Evolutionary conservation across 148 eudicot genomes (phyloP), one percentile per base, ranked within the genome.

Genomic region (Drosera capensis): DNA sequence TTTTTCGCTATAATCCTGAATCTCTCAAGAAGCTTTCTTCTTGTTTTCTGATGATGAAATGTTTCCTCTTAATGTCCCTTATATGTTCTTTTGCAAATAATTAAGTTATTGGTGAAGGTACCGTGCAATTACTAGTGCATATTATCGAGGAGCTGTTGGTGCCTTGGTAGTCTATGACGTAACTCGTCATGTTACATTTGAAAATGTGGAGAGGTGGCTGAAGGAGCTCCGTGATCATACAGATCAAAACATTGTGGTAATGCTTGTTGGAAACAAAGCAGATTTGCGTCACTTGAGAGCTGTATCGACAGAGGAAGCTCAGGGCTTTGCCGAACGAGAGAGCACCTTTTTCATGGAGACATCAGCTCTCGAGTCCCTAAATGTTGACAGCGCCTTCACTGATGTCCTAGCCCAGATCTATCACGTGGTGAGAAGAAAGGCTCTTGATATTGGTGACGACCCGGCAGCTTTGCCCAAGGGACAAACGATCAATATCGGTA

Each of bases 231-330:
- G 90, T 1, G 86, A 67, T 18, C 86, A 85, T 56, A 85, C 95
- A 0, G 95, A 85, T 11, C 25, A 56, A 13, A 80, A 72, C 64
- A 80, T 84, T 0, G 95, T 84, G 17, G 74, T 80, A 49, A 84
- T 84, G 95, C 72, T 84, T 2, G 85, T 74, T 3, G 94, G 94
- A 25, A 83, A 83, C 79, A 83, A 83, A 56, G 88, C 94, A 0
- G 94, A 83, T 52, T 60, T 85, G 12, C 80, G 82, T 14, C 95
- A 85, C 59, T 61, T 85, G 41, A 76, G 86, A 5, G 86, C 95
- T 2, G 95, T 85, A 12, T 53, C 77, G 0, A 51, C 54, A 0
- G 82, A 65, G 14, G 81, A 80, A 16, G 73, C 86, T 15, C 72
- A 63, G 25, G 64, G 56, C 0, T 85, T 85, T 45, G 79, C 80